Evolutionary conservation across 495 filamentous ascomycete genomes (phyloP).

Genomic region (Penicillium coffeae): DNA sequence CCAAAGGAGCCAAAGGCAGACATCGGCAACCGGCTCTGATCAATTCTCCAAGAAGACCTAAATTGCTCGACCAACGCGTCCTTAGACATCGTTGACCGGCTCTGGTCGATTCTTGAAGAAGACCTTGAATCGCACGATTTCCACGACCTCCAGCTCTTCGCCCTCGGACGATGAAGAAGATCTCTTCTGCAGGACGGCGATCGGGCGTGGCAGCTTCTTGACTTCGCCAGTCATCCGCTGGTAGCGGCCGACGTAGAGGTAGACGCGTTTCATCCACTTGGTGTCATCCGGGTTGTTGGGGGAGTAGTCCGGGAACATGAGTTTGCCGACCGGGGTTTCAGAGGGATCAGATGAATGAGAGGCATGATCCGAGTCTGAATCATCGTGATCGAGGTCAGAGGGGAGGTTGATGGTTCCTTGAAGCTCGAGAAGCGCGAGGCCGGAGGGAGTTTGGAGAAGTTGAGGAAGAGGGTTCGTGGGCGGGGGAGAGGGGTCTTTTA

Average conservation of each 20-base stretch:
- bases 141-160: conserved; percentile 67
- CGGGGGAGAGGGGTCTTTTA: conserved; percentile 10
- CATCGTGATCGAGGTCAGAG: conserved; percentile 16
- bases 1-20: too few species aligned
- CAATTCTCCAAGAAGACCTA: too few species aligned
- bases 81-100: conserved; percentile 58
- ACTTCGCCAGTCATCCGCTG: conserved; percentile 89
- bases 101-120: conserved; percentile 85
- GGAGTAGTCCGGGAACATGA: conserved; percentile 76
- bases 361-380: conserved; percentile 5
- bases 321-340: conserved; percentile 62
- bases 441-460: conserved; percentile 76
- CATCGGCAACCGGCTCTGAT: too few species aligned
- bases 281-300: conserved; percentile 45
- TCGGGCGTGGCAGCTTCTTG: conserved; percentile 71
- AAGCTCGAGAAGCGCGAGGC: conserved; percentile 77
- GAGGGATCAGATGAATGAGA: conserved; percentile 17
- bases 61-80: too few species aligned
- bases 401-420: conserved; percentile 79
- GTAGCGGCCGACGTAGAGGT: conserved; percentile 83
- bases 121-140: conserved; percentile 85
- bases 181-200: conserved; percentile 63
- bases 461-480: conserved; percentile 66
- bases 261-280: conserved; percentile 83
- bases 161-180: conserved; percentile 5